Evolutionary conservation across 305 asterid species (phyloP), one percentile per base, ranked within the genome.

Genomic region (Fraxinus baroniana): DNA sequence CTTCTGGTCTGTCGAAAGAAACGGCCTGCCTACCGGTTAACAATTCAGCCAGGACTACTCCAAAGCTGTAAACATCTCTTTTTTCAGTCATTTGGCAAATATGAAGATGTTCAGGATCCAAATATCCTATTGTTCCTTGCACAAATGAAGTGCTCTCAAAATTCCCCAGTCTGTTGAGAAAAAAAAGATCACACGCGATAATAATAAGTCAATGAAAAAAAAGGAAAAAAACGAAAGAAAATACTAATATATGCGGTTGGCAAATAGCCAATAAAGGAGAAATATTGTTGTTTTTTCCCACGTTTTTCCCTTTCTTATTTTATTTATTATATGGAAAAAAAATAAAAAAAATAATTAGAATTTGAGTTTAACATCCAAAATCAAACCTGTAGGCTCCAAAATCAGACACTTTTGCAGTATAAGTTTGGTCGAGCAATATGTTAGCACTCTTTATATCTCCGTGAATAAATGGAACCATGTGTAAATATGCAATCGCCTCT

Each of bases 21-120:
- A 78, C 3, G 33, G 79, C 74, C 18, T 71, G 57, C 9, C 18
- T 33, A 10, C 75, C 79, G 0, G 79, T 83, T 20, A 83, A 41
- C 13, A 83, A 20, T n/a, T 83, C 85, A 6, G 85, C 85, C 26
- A 83, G 46, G 71, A 78, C 73, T 1, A 83, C 79, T 49, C 85
- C 82, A 10, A 83, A 83, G 6, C 82, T 83, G 18, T 83, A 83
- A 22, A 83, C 85, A 41, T 83, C 82, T 24, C 81, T 82, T 77
- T 82, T 82, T 3, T 66, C 78, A 0, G 73, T 44, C 13, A 82
- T 24, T 68, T 68, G 82, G 13, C 85, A 24, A 24, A 57, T 18
- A 2, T 49, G 72, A 12, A 83, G 74, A 33, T 83, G 71, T 72
- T 78, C 85, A 24, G 82, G 85, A 39, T 83, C 85, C 37, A 78